Conservation (phyloP, 2,329 filamentous ascomycete species). For the Neonectria ditissima region DNA sequence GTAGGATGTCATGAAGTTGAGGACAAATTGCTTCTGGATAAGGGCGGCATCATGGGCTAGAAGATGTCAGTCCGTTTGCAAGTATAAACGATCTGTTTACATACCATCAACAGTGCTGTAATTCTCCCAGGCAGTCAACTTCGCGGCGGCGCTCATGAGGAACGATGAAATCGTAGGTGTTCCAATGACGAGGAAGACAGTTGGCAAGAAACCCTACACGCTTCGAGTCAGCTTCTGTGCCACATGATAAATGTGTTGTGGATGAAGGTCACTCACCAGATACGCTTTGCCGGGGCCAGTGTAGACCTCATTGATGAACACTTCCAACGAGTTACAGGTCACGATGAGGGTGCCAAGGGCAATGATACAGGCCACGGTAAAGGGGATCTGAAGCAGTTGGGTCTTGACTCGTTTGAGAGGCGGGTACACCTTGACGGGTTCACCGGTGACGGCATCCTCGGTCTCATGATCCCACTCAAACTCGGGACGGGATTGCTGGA, state of each 20-base stretch:
- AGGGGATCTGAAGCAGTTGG: conserved; percentile 86
- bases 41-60: conserved; percentile 83
- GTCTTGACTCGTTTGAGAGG: conserved; percentile 78
- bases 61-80: conserved; percentile 22
- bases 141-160: conserved; percentile 81
- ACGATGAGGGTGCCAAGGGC: conserved; percentile 86
- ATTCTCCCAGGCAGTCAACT: conserved; percentile 87
- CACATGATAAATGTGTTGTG: not conserved
- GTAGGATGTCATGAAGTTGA: conserved; percentile 97
- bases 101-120: conserved; percentile 84
- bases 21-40: conserved; percentile 92
- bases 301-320: conserved; percentile 96
- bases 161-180: conserved; percentile 83
- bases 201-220: conserved; percentile 84
- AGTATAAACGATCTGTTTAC: conserved; percentile 25
- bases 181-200: conserved; percentile 83
- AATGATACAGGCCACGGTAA: conserved; percentile 78
- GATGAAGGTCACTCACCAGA: conserved; percentile 66
- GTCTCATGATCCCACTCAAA: conserved; percentile 84
- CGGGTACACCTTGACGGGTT: conserved; percentile 81
- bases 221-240: conserved; percentile 27
- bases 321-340: conserved; percentile 89
- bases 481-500: conserved; percentile 81
- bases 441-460: conserved; percentile 84
- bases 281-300: conserved; percentile 87